Conservation (phyloP, 129 eudicot species). For the Daucus carota region DNA sequence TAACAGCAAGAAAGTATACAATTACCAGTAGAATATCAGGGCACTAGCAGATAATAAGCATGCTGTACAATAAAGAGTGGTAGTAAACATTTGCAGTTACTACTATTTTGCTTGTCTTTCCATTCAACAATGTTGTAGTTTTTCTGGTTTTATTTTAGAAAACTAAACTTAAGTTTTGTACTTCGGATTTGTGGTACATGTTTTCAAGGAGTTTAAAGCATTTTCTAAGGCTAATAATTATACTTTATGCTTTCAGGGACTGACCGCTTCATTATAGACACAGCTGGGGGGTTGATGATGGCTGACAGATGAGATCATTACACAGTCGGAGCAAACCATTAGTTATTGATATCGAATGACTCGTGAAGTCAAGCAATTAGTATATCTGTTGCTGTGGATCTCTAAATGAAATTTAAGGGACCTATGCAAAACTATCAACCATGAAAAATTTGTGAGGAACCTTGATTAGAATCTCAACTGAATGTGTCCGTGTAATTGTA, state of each 20-base stretch:
- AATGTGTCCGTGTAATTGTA: not conserved
- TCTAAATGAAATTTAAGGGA: not conserved
- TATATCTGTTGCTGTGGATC: not conserved
- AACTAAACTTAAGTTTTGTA: not conserved
- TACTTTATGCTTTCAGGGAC: conserved; percentile 1
- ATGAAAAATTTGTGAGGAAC: not conserved
- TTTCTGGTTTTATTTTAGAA: not conserved
- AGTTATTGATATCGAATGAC: not conserved
- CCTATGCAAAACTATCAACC: not conserved
- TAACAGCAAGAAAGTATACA: not conserved
- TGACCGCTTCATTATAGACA: not conserved
- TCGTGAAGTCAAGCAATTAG: not conserved
- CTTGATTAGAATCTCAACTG: not conserved
- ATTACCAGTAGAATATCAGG: not conserved
- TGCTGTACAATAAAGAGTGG: not conserved
- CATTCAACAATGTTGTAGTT: not conserved
- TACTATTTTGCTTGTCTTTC: not conserved
- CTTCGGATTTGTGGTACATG: not conserved
- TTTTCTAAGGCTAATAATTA: not conserved
- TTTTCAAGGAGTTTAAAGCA: not conserved
- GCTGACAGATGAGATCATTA: not conserved
- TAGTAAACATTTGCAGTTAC: not conserved
- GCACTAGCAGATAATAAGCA: not conserved
- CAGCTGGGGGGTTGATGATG: conserved; percentile 1
- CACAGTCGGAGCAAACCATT: not conserved